A percentile compares a stretch with the other conserved stretches of the same genome.
These are phyloP conservation scores for Fusarium temperatum DNA, from an alignment of 2,329 filamentous ascomycete species.

Conservation along the genomic window DNA sequence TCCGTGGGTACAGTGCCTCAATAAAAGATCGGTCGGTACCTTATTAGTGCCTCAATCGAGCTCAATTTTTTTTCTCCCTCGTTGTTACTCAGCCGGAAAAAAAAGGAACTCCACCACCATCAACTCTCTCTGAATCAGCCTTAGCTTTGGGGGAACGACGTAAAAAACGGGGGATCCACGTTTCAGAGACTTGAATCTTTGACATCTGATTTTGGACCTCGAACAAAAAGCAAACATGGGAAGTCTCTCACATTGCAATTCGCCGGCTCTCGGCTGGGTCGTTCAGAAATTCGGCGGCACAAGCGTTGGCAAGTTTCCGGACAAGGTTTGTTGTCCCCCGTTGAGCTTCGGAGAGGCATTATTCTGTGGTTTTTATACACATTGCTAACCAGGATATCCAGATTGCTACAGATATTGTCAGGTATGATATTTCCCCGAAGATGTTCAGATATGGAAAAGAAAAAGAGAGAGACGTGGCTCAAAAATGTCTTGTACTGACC, in stretches of 20 bases:
- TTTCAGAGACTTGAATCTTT: not conserved
- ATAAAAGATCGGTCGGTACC: not conserved
- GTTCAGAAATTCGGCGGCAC: conserved; percentile 97
- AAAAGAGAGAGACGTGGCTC: not conserved
- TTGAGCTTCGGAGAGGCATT: not conserved
- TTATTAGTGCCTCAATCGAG: conserved; percentile 32
- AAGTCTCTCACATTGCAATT: conserved; percentile 48
- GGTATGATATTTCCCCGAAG: conserved; percentile 43
- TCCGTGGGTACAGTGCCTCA: conserved; percentile 22
- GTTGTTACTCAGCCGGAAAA: conserved; percentile 39
- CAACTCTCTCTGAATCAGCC: not conserved
- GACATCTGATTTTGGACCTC: not conserved
- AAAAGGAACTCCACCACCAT: conserved; percentile 30
- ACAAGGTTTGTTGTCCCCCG: conserved; percentile 60
- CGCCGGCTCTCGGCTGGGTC: conserved; percentile 70
- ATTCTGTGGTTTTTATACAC: conserved; percentile 1
- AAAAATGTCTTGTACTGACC: conserved; percentile 28
- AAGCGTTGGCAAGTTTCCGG: conserved; percentile 92
- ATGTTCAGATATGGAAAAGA: not conserved
- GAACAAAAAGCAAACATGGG: conserved; percentile 42
- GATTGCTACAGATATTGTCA: conserved; percentile 56
- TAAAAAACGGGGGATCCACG: not conserved
- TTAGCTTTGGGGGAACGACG: not conserved
- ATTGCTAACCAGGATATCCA: conserved; percentile 30
- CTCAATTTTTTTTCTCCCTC: conserved; percentile 20